A percentile compares a stretch with the other conserved stretches of the same genome.
These are phyloP conservation scores for Fusarium subglutinans DNA, from an alignment of 2,329 filamentous ascomycete species.

Conservation along the genomic window DNA sequence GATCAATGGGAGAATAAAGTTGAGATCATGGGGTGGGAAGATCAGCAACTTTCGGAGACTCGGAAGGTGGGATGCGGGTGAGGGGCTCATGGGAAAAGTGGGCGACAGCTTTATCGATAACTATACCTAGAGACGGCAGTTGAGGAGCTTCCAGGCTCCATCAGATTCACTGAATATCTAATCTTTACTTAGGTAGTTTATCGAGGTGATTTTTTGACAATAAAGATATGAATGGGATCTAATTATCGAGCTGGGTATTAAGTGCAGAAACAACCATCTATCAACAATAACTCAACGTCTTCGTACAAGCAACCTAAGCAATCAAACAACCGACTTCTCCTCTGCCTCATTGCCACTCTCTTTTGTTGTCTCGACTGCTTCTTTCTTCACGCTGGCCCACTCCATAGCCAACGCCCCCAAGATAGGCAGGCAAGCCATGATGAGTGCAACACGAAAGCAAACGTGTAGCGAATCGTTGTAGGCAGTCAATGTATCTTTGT, in stretches of 20 bases:
- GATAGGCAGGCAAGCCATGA: slow-evolving; percentile 58
- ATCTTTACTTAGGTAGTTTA: neutral
- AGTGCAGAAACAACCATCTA: neutral
- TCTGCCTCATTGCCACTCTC: neutral
- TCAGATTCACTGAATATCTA: neutral
- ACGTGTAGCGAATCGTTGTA: slow-evolving; percentile 65
- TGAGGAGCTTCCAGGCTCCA: neutral
- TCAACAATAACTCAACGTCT: neutral
- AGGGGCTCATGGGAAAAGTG: slow-evolving; percentile 32
- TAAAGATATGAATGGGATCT: neutral
- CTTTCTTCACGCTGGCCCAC: slow-evolving; percentile 2
- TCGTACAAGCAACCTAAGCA: neutral
- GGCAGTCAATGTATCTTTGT: slow-evolving; percentile 43
- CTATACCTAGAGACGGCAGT: neutral
- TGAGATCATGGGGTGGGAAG: slow-evolving; percentile 26
- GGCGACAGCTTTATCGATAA: slow-evolving; percentile 32
- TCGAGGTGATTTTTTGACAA: neutral
- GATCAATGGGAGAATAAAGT: slow-evolving; percentile 5
- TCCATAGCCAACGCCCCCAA: slow-evolving; percentile 50
- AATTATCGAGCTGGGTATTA: neutral
- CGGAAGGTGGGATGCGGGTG: slow-evolving; percentile 12
- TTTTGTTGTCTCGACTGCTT: neutral
- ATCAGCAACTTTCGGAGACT: slow-evolving; percentile 33
- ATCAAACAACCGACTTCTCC: neutral
- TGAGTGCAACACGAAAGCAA: slow-evolving; percentile 65